A percentile compares a stretch with the other conserved stretches of the same genome.
These are phyloP conservation scores for Heliocybe sulcata DNA, from an alignment of 1,284 basidiomycete genomes.

Conservation along the genomic window DNA sequence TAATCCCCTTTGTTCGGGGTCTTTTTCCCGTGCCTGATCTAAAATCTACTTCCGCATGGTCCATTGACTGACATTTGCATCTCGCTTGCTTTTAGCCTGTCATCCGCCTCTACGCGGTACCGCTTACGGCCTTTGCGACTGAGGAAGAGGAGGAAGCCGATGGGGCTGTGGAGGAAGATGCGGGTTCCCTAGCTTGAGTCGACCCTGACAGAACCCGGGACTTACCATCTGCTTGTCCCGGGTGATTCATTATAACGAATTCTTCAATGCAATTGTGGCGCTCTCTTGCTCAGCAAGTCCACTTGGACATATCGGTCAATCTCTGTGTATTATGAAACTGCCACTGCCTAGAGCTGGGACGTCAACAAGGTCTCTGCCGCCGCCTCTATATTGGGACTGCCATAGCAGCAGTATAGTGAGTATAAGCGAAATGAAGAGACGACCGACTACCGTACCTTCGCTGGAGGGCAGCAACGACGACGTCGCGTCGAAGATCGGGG, in stretches of 20 bases:
- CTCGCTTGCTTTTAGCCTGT: slow-evolving; percentile 57
- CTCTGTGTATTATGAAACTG: not conserved
- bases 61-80: slow-evolving; percentile 1
- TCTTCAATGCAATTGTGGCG: not conserved
- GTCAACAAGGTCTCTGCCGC: slow-evolving; percentile 76
- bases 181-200: not conserved
- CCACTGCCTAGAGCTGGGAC: slow-evolving; percentile 24
- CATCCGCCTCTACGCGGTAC: slow-evolving; percentile 90
- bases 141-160: slow-evolving; percentile 52
- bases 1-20: not conserved
- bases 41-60: not conserved
- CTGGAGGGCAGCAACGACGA: slow-evolving; percentile 75
- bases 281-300: not conserved
- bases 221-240: not conserved
- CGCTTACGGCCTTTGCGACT: slow-evolving; percentile 75
- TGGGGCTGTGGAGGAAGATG: slow-evolving; percentile 39
- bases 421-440: slow-evolving; percentile 2
- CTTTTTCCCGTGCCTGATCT: not conserved
- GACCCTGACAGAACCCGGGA: not conserved
- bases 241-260: not conserved
- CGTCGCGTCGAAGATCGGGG: slow-evolving; percentile 67
- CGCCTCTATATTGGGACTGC: slow-evolving; percentile 67
- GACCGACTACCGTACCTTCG: slow-evolving; percentile 51
- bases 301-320: not conserved
- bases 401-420: slow-evolving; percentile 7